These are phyloP conservation scores for Colletotrichum camelliae DNA, from an alignment of 2,329 filamentous ascomycete species.

Conservation along the genomic window DNA sequence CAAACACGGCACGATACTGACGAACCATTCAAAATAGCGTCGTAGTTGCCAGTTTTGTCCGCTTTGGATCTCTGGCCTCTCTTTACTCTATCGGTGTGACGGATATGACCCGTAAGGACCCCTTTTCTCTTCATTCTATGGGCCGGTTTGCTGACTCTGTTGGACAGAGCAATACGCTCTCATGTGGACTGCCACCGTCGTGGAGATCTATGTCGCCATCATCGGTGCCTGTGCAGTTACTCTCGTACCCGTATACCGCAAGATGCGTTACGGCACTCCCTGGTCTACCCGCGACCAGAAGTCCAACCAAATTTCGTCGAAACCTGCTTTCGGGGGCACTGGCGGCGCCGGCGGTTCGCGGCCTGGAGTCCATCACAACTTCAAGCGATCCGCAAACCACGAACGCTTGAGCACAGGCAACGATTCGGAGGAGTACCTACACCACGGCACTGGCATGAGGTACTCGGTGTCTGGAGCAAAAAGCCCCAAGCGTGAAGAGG, in stretches of 20 bases:
- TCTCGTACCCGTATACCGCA: constrained; percentile 1
- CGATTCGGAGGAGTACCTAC: constrained; percentile 3
- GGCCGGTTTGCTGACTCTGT: background rate
- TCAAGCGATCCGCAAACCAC: constrained; percentile 1
- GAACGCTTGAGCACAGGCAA: background rate
- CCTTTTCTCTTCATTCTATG: background rate
- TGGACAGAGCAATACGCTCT: background rate
- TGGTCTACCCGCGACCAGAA: background rate
- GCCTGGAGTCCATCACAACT: background rate
- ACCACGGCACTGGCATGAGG: background rate
- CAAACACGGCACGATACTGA: background rate
- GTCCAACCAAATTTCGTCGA: background rate
- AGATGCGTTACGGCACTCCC: constrained; percentile 2
- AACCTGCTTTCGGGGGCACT: background rate
- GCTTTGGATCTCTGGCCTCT: constrained; percentile 1
- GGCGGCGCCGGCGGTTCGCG: background rate
- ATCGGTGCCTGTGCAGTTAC: constrained; percentile 5
- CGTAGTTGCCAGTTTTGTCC: background rate
- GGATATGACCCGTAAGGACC: background rate
- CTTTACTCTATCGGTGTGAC: background rate
- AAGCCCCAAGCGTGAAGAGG: background rate
- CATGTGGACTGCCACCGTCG: constrained; percentile 9
- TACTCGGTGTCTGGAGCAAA: background rate
- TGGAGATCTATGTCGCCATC: constrained; percentile 4
- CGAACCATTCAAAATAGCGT: background rate